Conservation (phyloP, 1,139 yeast species). For the Blastobotrys petasosporus region DNA sequence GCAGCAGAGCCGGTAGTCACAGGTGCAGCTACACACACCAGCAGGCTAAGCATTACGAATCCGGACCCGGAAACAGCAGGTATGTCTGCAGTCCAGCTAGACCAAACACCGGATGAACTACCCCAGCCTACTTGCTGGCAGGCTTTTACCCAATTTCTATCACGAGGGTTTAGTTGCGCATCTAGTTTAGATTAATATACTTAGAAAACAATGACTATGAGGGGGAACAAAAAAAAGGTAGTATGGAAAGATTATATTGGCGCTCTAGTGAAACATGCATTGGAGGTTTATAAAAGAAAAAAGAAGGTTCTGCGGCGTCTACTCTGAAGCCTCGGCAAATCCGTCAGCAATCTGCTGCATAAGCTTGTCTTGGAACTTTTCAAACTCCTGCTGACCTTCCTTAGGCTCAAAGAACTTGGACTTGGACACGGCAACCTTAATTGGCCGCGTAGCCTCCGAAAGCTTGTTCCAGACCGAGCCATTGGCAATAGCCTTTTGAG, state of each 20-base stretch:
- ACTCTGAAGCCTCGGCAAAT: slow-evolving; percentile 94
- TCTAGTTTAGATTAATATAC: neutral
- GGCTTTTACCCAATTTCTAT: neutral
- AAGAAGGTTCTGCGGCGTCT: slow-evolving; percentile 26
- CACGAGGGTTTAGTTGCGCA: neutral
- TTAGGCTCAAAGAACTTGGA: slow-evolving; percentile 96
- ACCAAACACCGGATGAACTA: slow-evolving; percentile 10
- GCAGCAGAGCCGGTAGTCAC: slow-evolving; percentile 4
- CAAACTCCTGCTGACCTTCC: slow-evolving; percentile 74
- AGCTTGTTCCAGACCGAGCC: slow-evolving; percentile 95
- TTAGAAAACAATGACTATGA: neutral
- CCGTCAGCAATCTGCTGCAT: slow-evolving; percentile 73
- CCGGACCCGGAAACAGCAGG: slow-evolving; percentile 4
- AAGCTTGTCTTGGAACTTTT: slow-evolving; percentile 69
- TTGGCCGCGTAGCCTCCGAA: slow-evolving; percentile 79
- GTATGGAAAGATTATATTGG: neutral
- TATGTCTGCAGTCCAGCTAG: neutral
- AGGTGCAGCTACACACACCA: slow-evolving; percentile 1
- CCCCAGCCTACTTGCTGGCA: slow-evolving; percentile 2
- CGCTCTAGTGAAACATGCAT: neutral
- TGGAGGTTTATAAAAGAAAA: slow-evolving; percentile 1
- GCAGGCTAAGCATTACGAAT: slow-evolving; percentile 7
- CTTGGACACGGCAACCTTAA: slow-evolving; percentile 88
- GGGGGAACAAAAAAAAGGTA: too few relatives aligned
- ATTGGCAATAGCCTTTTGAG: slow-evolving; percentile 90